These are phyloP conservation scores for Plasmopara viticola DNA, from an alignment of 352 stramenopile species.

Conservation along the genomic window DNA sequence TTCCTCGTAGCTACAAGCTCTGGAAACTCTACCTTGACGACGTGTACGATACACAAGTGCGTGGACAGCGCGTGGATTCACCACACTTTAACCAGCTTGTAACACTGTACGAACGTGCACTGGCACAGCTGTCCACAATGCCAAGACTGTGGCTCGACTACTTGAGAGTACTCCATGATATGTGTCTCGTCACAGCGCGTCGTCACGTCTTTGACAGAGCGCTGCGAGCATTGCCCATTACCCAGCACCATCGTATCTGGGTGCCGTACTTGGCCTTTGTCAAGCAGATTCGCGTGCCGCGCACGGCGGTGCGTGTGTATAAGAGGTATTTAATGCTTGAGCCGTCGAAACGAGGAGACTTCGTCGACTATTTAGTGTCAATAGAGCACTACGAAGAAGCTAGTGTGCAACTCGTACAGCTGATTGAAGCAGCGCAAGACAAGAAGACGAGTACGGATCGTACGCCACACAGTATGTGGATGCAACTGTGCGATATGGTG, in stretches of 20 bases:
- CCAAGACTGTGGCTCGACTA: conserved; percentile 95
- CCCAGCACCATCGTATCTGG: conserved; percentile 97
- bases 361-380: conserved; percentile 71
- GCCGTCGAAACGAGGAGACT: conserved; percentile 61
- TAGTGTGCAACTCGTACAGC: conserved; percentile 72
- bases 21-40: conserved; percentile 89
- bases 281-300: conserved; percentile 60
- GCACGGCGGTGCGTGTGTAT: conserved; percentile 84
- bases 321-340: conserved; percentile 83
- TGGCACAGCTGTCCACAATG: conserved; percentile 94
- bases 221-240: conserved; percentile 94
- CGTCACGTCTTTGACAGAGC: conserved; percentile 93
- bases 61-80: conserved; percentile 60
- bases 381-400: conserved; percentile 76
- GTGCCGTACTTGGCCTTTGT: conserved; percentile 88
- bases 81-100: conserved; percentile 34
- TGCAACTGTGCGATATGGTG: conserved; percentile 95
- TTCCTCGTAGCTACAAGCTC: conserved; percentile 94
- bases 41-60: conserved; percentile 47
- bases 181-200: conserved; percentile 67
- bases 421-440: conserved; percentile 61
- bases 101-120: conserved; percentile 79
- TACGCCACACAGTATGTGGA: conserved; percentile 94
- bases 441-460: conserved; percentile 30
- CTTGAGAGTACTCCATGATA: conserved; percentile 62